Conservation (phyloP, 305 asterid species). For the Solanum hybrid region DNA sequence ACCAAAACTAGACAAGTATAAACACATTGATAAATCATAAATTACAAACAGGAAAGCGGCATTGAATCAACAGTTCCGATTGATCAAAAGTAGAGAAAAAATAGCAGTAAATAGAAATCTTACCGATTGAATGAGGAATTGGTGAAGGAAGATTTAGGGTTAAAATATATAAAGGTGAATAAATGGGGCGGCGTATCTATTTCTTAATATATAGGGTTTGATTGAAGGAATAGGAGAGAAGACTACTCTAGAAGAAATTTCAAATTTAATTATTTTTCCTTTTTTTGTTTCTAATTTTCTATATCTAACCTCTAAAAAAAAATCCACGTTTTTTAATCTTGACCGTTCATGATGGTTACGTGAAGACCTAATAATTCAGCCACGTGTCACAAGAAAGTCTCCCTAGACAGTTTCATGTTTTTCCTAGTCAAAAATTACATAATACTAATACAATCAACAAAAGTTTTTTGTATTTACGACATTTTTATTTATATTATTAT, state of each 20-base stretch:
- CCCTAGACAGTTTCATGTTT: not conserved
- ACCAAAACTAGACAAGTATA: not conserved
- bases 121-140: not conserved
- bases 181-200: slow-evolving; percentile 13
- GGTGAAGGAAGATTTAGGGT: slow-evolving; percentile 11
- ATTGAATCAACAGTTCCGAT: not conserved
- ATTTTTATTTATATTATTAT: too few species aligned
- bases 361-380: not conserved
- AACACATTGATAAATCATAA: not conserved
- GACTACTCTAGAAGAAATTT: not conserved
- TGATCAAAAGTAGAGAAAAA: not conserved
- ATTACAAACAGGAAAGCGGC: not conserved
- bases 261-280: not conserved
- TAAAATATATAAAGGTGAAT: not conserved
- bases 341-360: not conserved
- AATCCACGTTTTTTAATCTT: not conserved
- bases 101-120: not conserved
- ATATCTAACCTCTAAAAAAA: not conserved
- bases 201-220: slow-evolving; percentile 1
- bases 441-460: too few species aligned
- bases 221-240: not conserved
- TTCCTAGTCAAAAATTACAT: too few species aligned
- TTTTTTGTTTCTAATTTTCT: not conserved
- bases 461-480: too few species aligned
- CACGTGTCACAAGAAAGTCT: not conserved